Evolutionary conservation across 345 rosid genomes (phyloP), one percentile per base, ranked within the genome.

Genomic region (Moricandia arvensis): DNA sequence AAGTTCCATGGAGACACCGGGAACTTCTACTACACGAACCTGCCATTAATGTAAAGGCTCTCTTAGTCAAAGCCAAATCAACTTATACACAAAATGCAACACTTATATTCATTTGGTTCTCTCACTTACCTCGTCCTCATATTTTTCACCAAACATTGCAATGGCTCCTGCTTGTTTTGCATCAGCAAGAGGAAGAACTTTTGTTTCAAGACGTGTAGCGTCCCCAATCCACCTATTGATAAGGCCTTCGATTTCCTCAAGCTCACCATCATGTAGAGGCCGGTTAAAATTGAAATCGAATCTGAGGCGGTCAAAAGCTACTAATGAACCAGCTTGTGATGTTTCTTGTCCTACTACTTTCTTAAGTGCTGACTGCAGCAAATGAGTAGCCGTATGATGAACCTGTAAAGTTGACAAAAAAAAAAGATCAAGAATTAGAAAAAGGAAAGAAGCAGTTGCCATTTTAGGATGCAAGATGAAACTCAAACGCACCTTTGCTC

Each of bases 61-160:
- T 73, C 21, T 53, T 6, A 49, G 69, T 51, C 70, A 60, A 21
- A 54, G 31, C 73, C 47, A 73, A 29, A 59, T 49, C 76, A 65
- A 72, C 26, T 18, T 24, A 66, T 15, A 45, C 33, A 60, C 26
- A 69, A 37, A 51, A 21, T 35, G 12, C 38, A 53, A 53, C 27
- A 24, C 59, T 51, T 68, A 57, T 18, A 73, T 6, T 62, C 13
- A 16, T 16, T 18, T 51, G 57, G 24, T 21, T 21, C 24, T 21
- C 24, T 2, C 24, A 0, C 53, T 45, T 73, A 89, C 98, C 96
- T 91, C 85, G 69, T 91, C 97, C 27, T 90, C 96, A 66, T 94
- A 94, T 75, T 94, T 94, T 84, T 91, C 97, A 51, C 98, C 98
- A 79, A 91, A 94, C 97, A 94, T 94, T 67, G 98, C 98, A 78